A percentile compares a stretch with the other conserved stretches of the same genome.
Evolutionary conservation across 2,329 filamentous ascomycete genomes (phyloP).

Genomic region (Paramyrothecium roridum): DNA sequence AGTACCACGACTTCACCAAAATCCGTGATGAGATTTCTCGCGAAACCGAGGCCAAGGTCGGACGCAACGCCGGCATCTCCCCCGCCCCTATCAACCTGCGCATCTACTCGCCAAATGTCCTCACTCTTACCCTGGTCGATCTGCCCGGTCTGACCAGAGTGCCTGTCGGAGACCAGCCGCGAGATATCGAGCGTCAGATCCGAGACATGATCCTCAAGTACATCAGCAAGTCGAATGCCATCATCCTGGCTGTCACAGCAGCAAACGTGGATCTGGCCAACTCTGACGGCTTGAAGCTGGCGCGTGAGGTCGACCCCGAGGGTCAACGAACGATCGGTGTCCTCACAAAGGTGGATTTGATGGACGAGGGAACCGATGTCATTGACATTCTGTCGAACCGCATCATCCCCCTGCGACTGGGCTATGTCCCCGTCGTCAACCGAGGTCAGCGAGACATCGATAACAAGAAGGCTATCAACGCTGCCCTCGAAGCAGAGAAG

Average conservation of each 20-base stretch:
- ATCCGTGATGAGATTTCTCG: slow-evolving; percentile 96
- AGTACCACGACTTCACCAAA: slow-evolving; percentile 97
- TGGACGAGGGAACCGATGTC: slow-evolving; percentile 98
- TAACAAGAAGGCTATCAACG: slow-evolving; percentile 92
- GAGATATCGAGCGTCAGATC: slow-evolving; percentile 96
- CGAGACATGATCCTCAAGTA: slow-evolving; percentile 98
- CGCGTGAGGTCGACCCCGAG: slow-evolving; percentile 93
- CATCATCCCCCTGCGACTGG: slow-evolving; percentile 90
- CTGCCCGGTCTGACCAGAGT: slow-evolving; percentile 95
- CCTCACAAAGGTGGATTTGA: slow-evolving; percentile 96
- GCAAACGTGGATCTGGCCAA: slow-evolving; percentile 98
- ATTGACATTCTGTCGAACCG: slow-evolving; percentile 97
- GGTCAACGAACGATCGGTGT: slow-evolving; percentile 98
- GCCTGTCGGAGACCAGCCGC: slow-evolving; percentile 91
- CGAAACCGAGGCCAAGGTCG: slow-evolving; percentile 95
- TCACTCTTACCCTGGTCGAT: slow-evolving; percentile 95
- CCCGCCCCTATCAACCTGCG: slow-evolving; percentile 95
- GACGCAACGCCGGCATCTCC: slow-evolving; percentile 93
- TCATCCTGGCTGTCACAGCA: slow-evolving; percentile 92
- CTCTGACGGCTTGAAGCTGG: slow-evolving; percentile 94
- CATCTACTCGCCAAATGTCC: slow-evolving; percentile 97
- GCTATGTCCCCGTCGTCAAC: slow-evolving; percentile 97
- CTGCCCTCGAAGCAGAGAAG: slow-evolving; percentile 89
- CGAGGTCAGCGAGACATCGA: slow-evolving; percentile 97
- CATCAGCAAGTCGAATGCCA: slow-evolving; percentile 97